Evolutionary conservation across 495 filamentous ascomycete genomes (phyloP).

Genomic region (Trichoderma orchidacearum): DNA sequence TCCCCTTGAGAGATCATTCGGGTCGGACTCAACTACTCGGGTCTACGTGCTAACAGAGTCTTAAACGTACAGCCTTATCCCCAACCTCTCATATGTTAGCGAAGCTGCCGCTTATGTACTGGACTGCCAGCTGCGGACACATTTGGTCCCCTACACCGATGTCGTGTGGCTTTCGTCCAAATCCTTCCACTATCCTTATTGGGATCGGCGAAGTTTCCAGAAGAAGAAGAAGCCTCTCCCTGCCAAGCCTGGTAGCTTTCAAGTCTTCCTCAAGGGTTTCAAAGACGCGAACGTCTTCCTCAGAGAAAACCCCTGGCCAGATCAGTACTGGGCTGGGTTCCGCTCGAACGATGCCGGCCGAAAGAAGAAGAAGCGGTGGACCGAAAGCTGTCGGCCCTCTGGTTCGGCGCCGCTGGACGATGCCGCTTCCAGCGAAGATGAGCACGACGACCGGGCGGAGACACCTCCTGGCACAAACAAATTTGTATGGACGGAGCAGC

Average conservation of each 20-base stretch:
- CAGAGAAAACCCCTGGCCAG: constrained; percentile 94
- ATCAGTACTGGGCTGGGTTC: constrained; percentile 70
- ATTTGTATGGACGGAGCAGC: constrained; percentile 76
- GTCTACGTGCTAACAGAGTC: background rate
- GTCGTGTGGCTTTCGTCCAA: constrained; percentile 90
- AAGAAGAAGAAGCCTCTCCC: constrained; percentile 80
- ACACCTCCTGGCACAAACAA: constrained; percentile 28
- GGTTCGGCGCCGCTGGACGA: constrained; percentile 52
- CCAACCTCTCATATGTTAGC: constrained; percentile 97
- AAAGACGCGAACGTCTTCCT: constrained; percentile 95
- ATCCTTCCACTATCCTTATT: constrained; percentile 96
- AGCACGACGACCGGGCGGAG: constrained; percentile 9
- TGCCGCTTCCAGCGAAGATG: constrained; percentile 50
- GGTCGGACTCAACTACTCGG: background rate
- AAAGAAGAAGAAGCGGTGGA: constrained; percentile 63
- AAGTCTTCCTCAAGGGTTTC: constrained; percentile 92
- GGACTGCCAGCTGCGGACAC: constrained; percentile 76
- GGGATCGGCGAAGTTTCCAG: constrained; percentile 82
- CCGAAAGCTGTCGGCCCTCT: constrained; percentile 64
- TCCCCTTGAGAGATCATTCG: background rate
- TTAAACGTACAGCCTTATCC: constrained; percentile 53
- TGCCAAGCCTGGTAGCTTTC: constrained; percentile 87
- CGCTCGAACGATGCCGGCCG: constrained; percentile 55
- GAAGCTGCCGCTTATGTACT: constrained; percentile 95
- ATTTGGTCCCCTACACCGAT: constrained; percentile 91